Evolutionary conservation across 352 stramenopile species (phyloP).

Genomic region (Globisporangium heterothallicum): DNA sequence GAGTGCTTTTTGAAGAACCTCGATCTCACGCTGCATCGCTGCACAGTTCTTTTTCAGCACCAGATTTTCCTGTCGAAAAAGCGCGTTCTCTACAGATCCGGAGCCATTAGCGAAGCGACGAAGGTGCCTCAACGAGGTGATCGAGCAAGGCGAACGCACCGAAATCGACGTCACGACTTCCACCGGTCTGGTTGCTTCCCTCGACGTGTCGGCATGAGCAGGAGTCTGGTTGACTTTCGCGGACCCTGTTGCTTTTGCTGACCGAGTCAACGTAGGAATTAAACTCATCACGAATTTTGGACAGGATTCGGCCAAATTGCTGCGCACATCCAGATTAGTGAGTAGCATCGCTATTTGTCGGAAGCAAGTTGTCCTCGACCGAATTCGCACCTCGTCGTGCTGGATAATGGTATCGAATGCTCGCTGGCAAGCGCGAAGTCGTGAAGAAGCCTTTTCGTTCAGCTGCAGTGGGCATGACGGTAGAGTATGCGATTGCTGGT

Average conservation of each 20-base stretch:
- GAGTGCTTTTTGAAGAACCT: conserved; percentile 34
- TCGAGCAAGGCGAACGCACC: conserved; percentile 2
- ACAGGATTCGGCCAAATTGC: conserved; percentile 46
- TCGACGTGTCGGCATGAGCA: neutral
- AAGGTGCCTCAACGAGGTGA: neutral
- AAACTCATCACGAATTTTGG: conserved; percentile 60
- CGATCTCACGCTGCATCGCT: conserved; percentile 48
- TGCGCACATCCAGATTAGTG: conserved; percentile 9
- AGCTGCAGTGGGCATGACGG: conserved; percentile 19
- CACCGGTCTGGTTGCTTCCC: conserved; percentile 14
- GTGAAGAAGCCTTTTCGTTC: conserved; percentile 45
- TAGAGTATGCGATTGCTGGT: too few species aligned
- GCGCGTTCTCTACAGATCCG: conserved; percentile 27
- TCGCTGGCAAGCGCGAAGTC: conserved; percentile 43
- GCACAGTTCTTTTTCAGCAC: conserved; percentile 42
- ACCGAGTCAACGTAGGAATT: conserved; percentile 36
- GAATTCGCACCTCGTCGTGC: conserved; percentile 45
- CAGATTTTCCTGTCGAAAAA: conserved; percentile 50
- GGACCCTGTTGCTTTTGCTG: conserved; percentile 15
- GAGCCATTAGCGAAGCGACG: neutral
- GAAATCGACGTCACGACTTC: conserved; percentile 16
- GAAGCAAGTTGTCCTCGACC: neutral
- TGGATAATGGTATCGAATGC: conserved; percentile 47
- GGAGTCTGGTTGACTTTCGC: neutral
- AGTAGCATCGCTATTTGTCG: neutral